Conservation (phyloP, 805 yeast genomes). For the Metschnikowia matae region DNA sequence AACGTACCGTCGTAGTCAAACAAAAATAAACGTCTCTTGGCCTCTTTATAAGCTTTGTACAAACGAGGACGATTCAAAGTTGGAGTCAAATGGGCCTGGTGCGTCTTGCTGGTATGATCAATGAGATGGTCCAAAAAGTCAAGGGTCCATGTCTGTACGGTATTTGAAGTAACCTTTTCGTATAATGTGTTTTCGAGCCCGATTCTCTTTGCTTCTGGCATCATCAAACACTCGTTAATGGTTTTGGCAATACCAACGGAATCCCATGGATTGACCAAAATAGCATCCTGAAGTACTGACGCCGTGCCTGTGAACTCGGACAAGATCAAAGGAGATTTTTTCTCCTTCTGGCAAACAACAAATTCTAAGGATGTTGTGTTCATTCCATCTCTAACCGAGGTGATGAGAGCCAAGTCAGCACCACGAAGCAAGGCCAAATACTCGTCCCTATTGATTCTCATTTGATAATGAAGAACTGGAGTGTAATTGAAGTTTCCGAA, state of each 20-base stretch:
- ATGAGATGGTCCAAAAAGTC: constrained; percentile 52
- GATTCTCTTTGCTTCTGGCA: constrained; percentile 46
- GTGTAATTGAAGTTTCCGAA: constrained; percentile 79
- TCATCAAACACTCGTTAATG: constrained; percentile 61
- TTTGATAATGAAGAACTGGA: constrained; percentile 91
- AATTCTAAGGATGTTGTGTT: constrained; percentile 92
- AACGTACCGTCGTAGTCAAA: constrained; percentile 98
- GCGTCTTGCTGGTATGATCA: constrained; percentile 34
- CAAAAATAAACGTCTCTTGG: constrained; percentile 71
- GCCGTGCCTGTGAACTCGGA: constrained; percentile 94
- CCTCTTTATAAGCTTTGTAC: constrained; percentile 51
- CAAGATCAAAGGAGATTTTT: constrained; percentile 71
- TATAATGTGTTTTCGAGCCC: constrained; percentile 53
- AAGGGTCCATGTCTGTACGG: constrained; percentile 79
- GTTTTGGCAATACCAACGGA: constrained; percentile 87
- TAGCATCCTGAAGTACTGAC: constrained; percentile 63
- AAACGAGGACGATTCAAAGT: constrained; percentile 71
- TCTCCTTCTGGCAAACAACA: constrained; percentile 77
- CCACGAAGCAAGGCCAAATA: constrained; percentile 82
- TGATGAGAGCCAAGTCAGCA: constrained; percentile 86
- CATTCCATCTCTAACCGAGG: constrained; percentile 93
- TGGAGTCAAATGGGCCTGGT: constrained; percentile 55
- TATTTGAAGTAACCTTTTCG: constrained; percentile 59
- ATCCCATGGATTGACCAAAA: constrained; percentile 96
- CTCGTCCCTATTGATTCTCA: constrained; percentile 82